A percentile compares a stretch with the other conserved stretches of the same genome.
phyloP scores from a whole-genome alignment of 352 stramenopile species.

The Blastocystis hominis region DNA sequence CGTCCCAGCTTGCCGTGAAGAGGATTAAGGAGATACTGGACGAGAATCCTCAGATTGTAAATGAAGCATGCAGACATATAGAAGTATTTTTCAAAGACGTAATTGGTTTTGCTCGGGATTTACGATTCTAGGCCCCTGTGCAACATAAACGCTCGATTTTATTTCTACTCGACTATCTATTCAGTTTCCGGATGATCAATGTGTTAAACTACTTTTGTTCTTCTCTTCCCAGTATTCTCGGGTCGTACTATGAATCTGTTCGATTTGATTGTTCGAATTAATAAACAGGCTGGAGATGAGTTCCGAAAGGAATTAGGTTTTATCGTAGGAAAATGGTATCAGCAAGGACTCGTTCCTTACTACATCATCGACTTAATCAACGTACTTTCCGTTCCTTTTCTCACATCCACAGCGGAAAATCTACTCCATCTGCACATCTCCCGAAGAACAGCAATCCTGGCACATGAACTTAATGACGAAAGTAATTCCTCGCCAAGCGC shows the following conservation, averaged over 20 bases:
- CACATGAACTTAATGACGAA: not conserved
- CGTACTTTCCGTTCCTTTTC: not conserved
- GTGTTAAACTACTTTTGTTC: not conserved
- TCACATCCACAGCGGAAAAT: not conserved
- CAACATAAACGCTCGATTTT: conserved; percentile 12
- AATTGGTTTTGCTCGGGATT: not conserved
- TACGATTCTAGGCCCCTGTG: not conserved
- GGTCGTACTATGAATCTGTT: conserved; percentile 42
- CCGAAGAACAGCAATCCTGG: not conserved
- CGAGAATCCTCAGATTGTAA: conserved; percentile 6
- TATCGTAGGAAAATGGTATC: conserved; percentile 2
- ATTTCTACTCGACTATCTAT: conserved; percentile 45
- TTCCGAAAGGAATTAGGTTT: not conserved
- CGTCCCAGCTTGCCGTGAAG: conserved; percentile 14
- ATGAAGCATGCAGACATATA: conserved; percentile 9
- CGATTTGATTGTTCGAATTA: not conserved
- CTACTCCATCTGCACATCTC: not conserved
- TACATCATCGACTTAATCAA: conserved; percentile 7
- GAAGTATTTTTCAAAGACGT: conserved; percentile 20
- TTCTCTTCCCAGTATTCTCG: conserved; percentile 2
- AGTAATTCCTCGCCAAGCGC: not conserved
- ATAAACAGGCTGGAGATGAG: conserved; percentile 22
- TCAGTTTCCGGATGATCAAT: not conserved
- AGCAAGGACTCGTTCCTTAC: not conserved
- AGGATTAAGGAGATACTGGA: conserved; percentile 2